Conservation (phyloP, 306 rosid species). For the Quercus aquifolioides region DNA sequence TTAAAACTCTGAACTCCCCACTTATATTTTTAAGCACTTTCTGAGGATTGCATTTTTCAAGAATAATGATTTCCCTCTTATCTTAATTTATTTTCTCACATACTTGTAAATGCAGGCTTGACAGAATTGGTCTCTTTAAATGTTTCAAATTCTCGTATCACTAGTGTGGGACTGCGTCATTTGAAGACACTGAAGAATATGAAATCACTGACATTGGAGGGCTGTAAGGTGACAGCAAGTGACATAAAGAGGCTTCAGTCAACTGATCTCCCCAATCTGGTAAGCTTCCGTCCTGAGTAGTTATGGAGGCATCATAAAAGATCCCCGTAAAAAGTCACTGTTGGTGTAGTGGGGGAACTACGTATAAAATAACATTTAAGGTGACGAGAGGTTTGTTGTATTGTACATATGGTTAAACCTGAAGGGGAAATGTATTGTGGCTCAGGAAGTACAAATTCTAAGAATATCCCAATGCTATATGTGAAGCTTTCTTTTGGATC, state of each 20-base stretch:
- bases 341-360: not conserved
- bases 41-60: no score
- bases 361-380: not conserved
- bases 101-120: conserved; percentile 57
- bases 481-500: conserved; percentile 28
- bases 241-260: conserved; percentile 75
- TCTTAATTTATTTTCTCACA: not conserved
- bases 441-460: not conserved
- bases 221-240: conserved; percentile 71
- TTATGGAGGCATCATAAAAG: not conserved
- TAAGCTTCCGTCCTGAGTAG: conserved; percentile 87
- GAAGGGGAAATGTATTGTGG: not conserved
- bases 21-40: not conserved
- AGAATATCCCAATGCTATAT: conserved; percentile 17
- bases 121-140: conserved; percentile 72
- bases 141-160: conserved; percentile 71
- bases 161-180: conserved; percentile 66
- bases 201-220: conserved; percentile 80
- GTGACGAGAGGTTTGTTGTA: conserved; percentile 5
- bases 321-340: not conserved
- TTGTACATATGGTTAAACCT: conserved; percentile 27
- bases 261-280: conserved; percentile 70
- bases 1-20: not conserved
- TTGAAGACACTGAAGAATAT: conserved; percentile 74
- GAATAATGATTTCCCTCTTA: no score